A percentile compares a stretch with the other conserved stretches of the same genome.
Conservation (phyloP, 2,329 filamentous ascomycete species). For the Amesomyces nigricolor region DNA sequence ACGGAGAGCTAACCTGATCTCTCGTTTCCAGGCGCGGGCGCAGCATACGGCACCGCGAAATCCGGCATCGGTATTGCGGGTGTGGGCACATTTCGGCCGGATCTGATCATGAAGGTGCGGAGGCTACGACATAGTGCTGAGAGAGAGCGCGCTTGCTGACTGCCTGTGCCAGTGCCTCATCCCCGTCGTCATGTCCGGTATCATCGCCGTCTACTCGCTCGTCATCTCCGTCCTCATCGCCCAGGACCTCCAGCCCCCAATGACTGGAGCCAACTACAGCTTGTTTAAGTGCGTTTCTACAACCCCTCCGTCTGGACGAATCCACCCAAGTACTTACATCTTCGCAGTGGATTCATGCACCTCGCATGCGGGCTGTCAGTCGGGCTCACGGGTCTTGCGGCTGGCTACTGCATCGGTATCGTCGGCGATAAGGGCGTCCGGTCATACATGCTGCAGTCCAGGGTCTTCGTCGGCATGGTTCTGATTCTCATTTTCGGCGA, state of each 20-base stretch:
- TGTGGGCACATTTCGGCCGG: constrained; percentile 76
- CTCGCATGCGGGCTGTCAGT: constrained; percentile 86
- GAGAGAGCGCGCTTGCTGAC: constrained; percentile 1
- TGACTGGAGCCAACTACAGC: constrained; percentile 61
- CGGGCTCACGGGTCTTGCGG: constrained; percentile 85
- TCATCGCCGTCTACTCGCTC: constrained; percentile 95
- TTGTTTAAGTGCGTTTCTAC: constrained; percentile 65
- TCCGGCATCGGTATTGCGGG: constrained; percentile 83
- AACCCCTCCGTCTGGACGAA: neutral
- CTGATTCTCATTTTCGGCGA: constrained; percentile 98
- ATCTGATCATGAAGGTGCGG: constrained; percentile 82
- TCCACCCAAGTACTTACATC: constrained; percentile 19
- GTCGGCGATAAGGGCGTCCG: constrained; percentile 93
- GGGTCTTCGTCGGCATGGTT: constrained; percentile 98
- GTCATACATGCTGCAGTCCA: constrained; percentile 91
- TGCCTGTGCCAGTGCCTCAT: constrained; percentile 60
- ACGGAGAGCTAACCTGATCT: constrained; percentile 16
- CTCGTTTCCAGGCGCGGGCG: constrained; percentile 52
- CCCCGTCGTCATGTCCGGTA: constrained; percentile 96
- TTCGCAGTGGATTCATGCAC: constrained; percentile 77
- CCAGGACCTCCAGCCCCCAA: constrained; percentile 73
- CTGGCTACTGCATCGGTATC: constrained; percentile 92
- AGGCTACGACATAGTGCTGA: neutral
- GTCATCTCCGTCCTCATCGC: constrained; percentile 96
- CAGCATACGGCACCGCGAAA: constrained; percentile 83